Evolutionary conservation across 495 filamentous ascomycete species (phyloP).

Genomic region (Aspergillus heteromorphus): DNA sequence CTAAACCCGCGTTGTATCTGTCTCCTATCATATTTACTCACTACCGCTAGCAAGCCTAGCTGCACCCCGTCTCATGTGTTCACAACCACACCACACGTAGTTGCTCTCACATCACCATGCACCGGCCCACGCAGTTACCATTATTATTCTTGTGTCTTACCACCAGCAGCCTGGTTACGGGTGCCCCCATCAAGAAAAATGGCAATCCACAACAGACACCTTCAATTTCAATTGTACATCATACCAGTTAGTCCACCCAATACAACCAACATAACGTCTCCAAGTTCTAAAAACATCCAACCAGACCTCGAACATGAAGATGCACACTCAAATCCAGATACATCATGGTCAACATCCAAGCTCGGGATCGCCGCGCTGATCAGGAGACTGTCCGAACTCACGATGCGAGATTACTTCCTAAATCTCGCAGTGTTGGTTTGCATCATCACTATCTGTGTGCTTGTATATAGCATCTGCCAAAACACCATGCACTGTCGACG

Average conservation of each 20-base stretch:
- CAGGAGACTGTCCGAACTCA: slow-evolving; percentile 1
- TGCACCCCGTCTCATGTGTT: not conserved
- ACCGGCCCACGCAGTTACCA: slow-evolving; percentile 2
- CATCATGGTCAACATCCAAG: slow-evolving; percentile 12
- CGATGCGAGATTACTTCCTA: slow-evolving; percentile 7
- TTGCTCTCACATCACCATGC: slow-evolving; percentile 3
- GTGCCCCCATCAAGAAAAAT: not conserved
- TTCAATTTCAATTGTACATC: not conserved
- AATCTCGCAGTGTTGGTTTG: slow-evolving; percentile 19
- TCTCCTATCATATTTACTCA: no score
- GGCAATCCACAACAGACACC: no score
- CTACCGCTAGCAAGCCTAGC: not conserved
- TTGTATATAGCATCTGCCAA: slow-evolving; percentile 24
- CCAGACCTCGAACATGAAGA: slow-evolving; percentile 16
- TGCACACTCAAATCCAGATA: slow-evolving; percentile 12
- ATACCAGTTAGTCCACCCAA: slow-evolving; percentile 11
- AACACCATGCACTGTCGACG: slow-evolving; percentile 19
- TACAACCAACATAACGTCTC: not conserved
- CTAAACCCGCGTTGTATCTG: not conserved
- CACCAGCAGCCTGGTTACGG: not conserved
- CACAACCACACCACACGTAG: not conserved
- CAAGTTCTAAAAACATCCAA: slow-evolving; percentile 1
- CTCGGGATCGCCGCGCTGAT: slow-evolving; percentile 8
- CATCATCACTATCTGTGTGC: slow-evolving; percentile 23
- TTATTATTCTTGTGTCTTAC: not conserved